Base-by-base conservation (phyloP, 2,329 filamentous ascomycete genomes). In the Nothopassalora personata region DNA sequence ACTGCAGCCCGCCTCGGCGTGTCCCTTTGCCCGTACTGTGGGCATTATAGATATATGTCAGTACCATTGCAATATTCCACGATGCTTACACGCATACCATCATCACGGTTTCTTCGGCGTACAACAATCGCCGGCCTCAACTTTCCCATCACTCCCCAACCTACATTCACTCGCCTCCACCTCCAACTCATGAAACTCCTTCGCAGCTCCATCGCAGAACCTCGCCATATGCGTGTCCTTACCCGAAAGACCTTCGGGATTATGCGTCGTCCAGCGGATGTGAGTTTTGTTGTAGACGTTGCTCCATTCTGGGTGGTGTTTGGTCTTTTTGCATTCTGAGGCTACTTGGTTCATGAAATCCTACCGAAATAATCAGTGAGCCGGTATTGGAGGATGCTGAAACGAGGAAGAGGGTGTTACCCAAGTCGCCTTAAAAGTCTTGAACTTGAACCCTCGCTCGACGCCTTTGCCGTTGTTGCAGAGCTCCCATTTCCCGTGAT, bases 301-400 rank as follows among this genome's bases (percentile, higher is more conserved):
- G 2, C 85, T 86, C 87, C 87, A 90, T 71, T 90, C 87, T 0
- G 88, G 87, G 68, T 91, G 88, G 70, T 91, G 88, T 66, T 84
- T 87, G 68, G 82, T 80, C 39, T 82, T 71, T 68, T 87, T 87
- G 74, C 86, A 88, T 67, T 89, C 82, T 33, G 85, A 75, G 10
- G 87, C 84, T 13, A 90, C 81, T 2, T 80, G 80, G n/a, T 86
- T 87, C 87, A 90, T 90, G 74, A 90, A 91, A 63, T 86, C 85
- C 86, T 51, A 19, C 18, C 23, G 13, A 34, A 2, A 45, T 57
- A 39, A 54, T 49, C 46, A 46, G 23, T 13, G 18, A 49, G 45
- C 8, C 10, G 19, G 10, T 11, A 28, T 49, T 1, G 3, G 11
- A 1, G 10, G 5, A 10, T 7, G 11, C 9, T 11, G 19, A 18